phyloP scores from a whole-genome alignment of 139 green algal genomes.

The Chloropicon primus region DNA sequence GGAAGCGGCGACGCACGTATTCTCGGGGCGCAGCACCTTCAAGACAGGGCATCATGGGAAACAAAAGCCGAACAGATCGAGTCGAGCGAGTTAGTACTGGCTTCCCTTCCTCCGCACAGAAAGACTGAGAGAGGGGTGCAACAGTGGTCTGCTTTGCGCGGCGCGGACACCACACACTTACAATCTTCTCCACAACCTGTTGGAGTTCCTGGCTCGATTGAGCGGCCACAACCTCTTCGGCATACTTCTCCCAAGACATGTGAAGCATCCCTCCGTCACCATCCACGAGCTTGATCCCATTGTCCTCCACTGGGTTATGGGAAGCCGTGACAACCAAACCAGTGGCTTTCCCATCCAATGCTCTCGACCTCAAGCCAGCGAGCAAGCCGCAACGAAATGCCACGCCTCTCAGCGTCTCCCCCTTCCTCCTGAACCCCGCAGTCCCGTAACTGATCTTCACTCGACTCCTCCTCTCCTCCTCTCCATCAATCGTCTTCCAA shows the following conservation, averaged over 20 bases:
- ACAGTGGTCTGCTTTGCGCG: conserved; percentile 5
- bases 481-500: too few relatives aligned
- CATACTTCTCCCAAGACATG: conserved; percentile 39
- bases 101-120: neutral
- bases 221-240: conserved; percentile 56
- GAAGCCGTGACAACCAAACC: conserved; percentile 93
- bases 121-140: neutral
- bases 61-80: neutral
- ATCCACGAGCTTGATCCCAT: conserved; percentile 93
- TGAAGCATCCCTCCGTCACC: conserved; percentile 60
- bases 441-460: neutral
- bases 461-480: neutral
- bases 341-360: conserved; percentile 4
- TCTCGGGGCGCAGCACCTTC: neutral
- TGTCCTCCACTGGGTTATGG: conserved; percentile 87
- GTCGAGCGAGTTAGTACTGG: neutral
- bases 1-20: conserved; percentile 1
- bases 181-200: neutral
- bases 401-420: neutral
- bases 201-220: conserved; percentile 22
- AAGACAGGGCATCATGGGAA: too few relatives aligned
- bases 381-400: neutral
- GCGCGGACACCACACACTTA: conserved; percentile 4
- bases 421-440: neutral
- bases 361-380: neutral